Evolutionary conservation across 1,284 basidiomycete species (phyloP).

Genomic region (Ustilago crameri): DNA sequence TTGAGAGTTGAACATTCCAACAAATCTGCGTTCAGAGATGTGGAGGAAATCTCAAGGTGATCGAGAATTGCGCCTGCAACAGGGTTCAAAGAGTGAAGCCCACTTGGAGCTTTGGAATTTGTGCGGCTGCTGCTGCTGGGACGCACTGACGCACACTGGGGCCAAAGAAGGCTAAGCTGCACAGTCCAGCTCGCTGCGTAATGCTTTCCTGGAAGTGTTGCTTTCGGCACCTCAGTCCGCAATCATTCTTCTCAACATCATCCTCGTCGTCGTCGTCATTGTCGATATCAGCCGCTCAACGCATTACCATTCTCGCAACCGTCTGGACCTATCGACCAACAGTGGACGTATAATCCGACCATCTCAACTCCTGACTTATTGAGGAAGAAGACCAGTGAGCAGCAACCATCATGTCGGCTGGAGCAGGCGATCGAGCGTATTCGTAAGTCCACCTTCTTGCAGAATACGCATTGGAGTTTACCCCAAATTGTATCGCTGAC

Average conservation of each 20-base stretch:
- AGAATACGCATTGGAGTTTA: too few species aligned
- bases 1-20: not conserved
- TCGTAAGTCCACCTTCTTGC: conserved; percentile 36
- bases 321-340: too few species aligned
- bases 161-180: conserved; percentile 4
- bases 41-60: too few species aligned
- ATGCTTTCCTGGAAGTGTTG: conserved; percentile 19
- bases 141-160: conserved; percentile 48
- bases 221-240: not conserved
- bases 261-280: not conserved
- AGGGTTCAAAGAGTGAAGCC: conserved; percentile 2
- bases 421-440: conserved; percentile 65
- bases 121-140: conserved; percentile 14
- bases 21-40: not conserved
- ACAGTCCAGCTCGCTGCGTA: conserved; percentile 2
- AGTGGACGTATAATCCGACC: too few species aligned
- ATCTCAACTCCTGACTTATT: too few species aligned
- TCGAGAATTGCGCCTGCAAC: not conserved
- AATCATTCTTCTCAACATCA: not conserved
- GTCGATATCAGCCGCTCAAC: too few species aligned
- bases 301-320: too few species aligned
- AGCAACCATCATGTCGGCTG: conserved; percentile 57
- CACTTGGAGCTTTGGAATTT: too few species aligned
- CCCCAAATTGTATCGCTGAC: too few species aligned
- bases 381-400: too few species aligned